These are phyloP conservation scores for Cymbidium sinense DNA, from an alignment of 106 monocot species.

Conservation along the genomic window DNA sequence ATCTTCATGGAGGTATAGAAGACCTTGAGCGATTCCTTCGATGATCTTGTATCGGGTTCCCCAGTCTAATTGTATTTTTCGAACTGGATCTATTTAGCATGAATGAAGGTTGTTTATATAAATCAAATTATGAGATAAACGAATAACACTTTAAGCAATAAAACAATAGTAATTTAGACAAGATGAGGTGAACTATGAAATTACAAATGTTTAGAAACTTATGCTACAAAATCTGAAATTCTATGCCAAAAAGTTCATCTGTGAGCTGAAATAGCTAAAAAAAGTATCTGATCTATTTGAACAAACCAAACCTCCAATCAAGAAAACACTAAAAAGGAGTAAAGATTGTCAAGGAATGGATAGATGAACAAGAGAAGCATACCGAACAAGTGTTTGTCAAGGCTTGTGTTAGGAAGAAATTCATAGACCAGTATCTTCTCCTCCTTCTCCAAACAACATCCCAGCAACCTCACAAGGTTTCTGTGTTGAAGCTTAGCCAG, in stretches of 20 bases:
- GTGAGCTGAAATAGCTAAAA: too few species aligned
- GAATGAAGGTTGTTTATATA: background rate
- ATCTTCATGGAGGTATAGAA: constrained; percentile 15
- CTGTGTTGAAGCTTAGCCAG: constrained; percentile 15
- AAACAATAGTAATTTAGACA: background rate
- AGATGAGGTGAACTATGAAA: background rate
- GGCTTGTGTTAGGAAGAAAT: constrained; percentile 6
- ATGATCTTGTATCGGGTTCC: constrained; percentile 8
- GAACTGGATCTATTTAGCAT: background rate
- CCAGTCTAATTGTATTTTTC: constrained; percentile 7
- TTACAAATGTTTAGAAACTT: background rate
- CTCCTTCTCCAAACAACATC: constrained; percentile 2
- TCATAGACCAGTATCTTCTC: constrained; percentile 8
- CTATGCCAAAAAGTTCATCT: background rate
- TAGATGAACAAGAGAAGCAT: too few species aligned
- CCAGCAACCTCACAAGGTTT: constrained; percentile 14
- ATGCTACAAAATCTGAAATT: background rate
- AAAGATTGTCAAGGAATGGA: too few species aligned
- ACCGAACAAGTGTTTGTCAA: background rate
- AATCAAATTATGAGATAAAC: background rate
- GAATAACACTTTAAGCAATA: background rate
- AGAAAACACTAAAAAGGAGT: too few species aligned
- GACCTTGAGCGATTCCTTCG: constrained; percentile 14
- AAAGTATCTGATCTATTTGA: too few species aligned
- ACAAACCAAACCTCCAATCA: too few species aligned